Evolutionary conservation across 1,139 yeast species (phyloP).

Genomic region (Suhomyces bokatorum): DNA sequence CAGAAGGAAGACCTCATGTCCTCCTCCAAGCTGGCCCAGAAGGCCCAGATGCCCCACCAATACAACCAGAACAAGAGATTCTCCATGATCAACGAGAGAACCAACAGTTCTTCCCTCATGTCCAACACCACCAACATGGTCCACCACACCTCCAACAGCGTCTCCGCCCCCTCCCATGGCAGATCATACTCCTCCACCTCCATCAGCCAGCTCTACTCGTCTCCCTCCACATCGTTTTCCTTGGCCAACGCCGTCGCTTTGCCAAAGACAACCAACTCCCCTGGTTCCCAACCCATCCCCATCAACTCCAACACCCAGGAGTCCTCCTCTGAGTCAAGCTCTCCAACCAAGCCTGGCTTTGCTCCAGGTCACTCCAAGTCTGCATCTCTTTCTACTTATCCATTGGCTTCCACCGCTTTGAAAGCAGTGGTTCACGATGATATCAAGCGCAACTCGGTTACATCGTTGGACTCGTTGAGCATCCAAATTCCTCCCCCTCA

Average conservation of each 20-base stretch:
- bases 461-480: slow-evolving; percentile 20
- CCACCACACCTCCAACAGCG: slow-evolving; percentile 6
- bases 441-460: slow-evolving; percentile 23
- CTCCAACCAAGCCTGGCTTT: slow-evolving; percentile 25
- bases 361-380: slow-evolving; percentile 37
- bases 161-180: slow-evolving; percentile 23
- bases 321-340: slow-evolving; percentile 9
- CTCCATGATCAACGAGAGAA: slow-evolving; percentile 48
- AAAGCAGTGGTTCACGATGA: slow-evolving; percentile 62
- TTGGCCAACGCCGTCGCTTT: slow-evolving; percentile 50
- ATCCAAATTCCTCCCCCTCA: slow-evolving; percentile 8
- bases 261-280: slow-evolving; percentile 13
- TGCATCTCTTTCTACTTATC: slow-evolving; percentile 36
- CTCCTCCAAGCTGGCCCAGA: slow-evolving; percentile 5
- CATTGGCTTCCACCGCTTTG: slow-evolving; percentile 62
- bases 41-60: slow-evolving; percentile 12
- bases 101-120: slow-evolving; percentile 40
- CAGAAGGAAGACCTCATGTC: slow-evolving; percentile 22
- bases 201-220: slow-evolving; percentile 43
- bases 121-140: slow-evolving; percentile 17
- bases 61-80: slow-evolving; percentile 35
- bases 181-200: slow-evolving; percentile 49
- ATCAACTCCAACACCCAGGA: slow-evolving; percentile 3
- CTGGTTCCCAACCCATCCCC: slow-evolving; percentile 3
- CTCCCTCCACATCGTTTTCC: slow-evolving; percentile 55